A percentile compares a stretch with the other conserved stretches of the same genome.
Evolutionary conservation across 306 rosid species (phyloP).

Genomic region (Purshia tridentata): DNA sequence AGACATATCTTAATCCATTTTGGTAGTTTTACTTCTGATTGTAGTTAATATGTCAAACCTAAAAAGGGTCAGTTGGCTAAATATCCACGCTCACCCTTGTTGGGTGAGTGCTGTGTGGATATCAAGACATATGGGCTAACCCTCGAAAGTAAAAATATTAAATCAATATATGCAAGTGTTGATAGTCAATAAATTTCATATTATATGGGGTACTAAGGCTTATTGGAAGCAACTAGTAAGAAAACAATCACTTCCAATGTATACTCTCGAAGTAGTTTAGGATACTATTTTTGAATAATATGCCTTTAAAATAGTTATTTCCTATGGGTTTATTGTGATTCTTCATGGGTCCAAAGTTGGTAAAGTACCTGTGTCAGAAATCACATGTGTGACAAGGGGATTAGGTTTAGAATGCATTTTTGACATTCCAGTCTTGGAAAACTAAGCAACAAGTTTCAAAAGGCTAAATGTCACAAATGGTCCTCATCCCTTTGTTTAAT

Average conservation of each 20-base stretch:
- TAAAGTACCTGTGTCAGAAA: no score
- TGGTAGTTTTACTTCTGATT: not conserved
- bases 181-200: not conserved
- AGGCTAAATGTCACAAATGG: no score
- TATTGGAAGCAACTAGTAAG: not conserved
- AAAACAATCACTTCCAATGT: not conserved
- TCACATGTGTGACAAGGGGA: not conserved
- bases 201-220: not conserved
- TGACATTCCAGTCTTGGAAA: not conserved
- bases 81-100: no score
- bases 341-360: no score
- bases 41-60: no score
- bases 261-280: not conserved
- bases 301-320: not conserved
- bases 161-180: not conserved
- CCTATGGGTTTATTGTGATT: not conserved
- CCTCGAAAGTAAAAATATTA: no score
- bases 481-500: no score
- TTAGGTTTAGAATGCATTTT: not conserved
- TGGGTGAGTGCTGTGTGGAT: no score
- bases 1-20: not conserved
- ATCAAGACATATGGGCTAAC: no score
- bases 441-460: not conserved
- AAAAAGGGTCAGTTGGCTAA: no score
- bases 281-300: not conserved